Base-by-base conservation (phyloP, 352 stramenopile species). In the Paralagenidium karlingii region DNA sequence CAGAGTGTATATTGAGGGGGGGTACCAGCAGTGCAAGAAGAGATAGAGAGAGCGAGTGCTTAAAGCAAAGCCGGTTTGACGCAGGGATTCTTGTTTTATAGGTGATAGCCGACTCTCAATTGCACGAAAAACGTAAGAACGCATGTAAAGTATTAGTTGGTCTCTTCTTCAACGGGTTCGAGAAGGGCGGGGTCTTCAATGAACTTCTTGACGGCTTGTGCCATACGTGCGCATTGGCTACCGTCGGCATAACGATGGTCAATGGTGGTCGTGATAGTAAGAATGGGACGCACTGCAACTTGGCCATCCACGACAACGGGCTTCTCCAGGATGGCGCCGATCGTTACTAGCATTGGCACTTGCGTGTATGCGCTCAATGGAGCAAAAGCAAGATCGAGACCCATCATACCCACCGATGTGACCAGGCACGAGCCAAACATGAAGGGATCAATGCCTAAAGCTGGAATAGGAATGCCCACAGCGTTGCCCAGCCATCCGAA, bases 351-450 rank as follows among this genome's bases (percentile, higher is more conserved):
- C 64, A 84, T 74, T 13, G 69, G 67, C n/a, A 62, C 61, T 38
- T 83, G 63, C 19, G 65, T 51, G 47, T 75, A 83, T 31, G 69
- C 62, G 12, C 62, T 74, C 22, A 84, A 70, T 2, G 69, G 67
- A 1, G 67, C 68, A 29, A 79, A 83, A 13, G 67, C 69, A 12
- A 82, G 42, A 38, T 83, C 73, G 26, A 82, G 52, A 9, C 65
- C 67, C 67, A 82, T 77, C 61, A 79, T 76, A 2, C 70, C 68
- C 6, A 82, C 67, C 1, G 70, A 82, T 27, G 68, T 84, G 25
- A 87, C 69, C 57, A 83, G 70, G 46, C 60, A 74, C 37, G 53
- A 56, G 36, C 73, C 73, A 49, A 84, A 82, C 66, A 78, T 77
- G 51, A 81, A 78, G 24, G 58, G 67, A 51, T 80, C 63, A 2